Evolutionary conservation across 148 eudicot genomes (phyloP), one percentile per base, ranked within the genome.

Genomic region (Arctostaphylos glauca): DNA sequence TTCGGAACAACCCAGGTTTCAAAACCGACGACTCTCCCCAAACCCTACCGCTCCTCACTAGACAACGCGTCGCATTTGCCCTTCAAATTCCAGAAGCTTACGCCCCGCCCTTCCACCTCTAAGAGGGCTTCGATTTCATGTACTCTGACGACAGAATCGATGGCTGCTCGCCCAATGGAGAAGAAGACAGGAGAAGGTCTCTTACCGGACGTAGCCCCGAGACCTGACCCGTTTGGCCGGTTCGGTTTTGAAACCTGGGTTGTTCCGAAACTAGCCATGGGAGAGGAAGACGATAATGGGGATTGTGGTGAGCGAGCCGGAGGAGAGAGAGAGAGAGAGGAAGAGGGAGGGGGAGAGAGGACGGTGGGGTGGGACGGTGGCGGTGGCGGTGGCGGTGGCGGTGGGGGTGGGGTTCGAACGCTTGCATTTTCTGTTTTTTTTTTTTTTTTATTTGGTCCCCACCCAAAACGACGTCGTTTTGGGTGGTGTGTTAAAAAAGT

Each of bases 161-260:
- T 64, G 6, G 48, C 68, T 6, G 54, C n/a, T 78, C 77, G 81
- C 81, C 66, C 44, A 77, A 64, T 3, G 86, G 80, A 80, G 80
- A 54, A 54, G 58, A 54, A 54, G 58, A 54, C 58, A 8, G 13
- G 58, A 54, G 14, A 60, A 67, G 31, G 52, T 13, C 21, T 55
- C 3, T 74, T 81, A 15, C 82, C 82, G 87, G 84, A 82, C 76
- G 60, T 75, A 60, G 86, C 76, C 41, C 87, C 50, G 46, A 83
- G 97, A 2, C 99, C 99, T 2, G 99, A 96, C 77, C 89, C 92
- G 2, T 93, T 96, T 71, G 99, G 99, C 43, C 87, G 99, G 50
- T 96, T 94, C 59, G 99, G 99, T 9, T 9, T 9, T 12, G 80
- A 82, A 0, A 89, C 21, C 76, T 3, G 78, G 79, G 43, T 31